Base-by-base conservation (phyloP, 1,284 basidiomycete genomes). In the Moniliophthora roreri region DNA sequence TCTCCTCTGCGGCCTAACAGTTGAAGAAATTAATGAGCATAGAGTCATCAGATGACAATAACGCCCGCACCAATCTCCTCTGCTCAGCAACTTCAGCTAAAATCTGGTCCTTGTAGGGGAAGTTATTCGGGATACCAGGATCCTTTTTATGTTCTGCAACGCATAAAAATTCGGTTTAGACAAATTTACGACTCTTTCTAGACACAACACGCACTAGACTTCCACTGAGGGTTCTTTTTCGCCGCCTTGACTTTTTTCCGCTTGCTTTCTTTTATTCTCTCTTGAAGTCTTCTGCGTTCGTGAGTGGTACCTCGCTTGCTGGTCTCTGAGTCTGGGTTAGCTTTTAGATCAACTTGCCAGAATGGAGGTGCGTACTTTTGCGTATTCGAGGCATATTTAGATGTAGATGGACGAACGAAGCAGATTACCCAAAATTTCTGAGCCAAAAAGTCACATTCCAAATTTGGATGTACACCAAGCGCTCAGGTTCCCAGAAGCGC, bases 101-200 rank as follows among this genome's bases (percentile, higher is more conserved):
- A 54, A 99, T 88, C 72, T 96, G 88, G 67, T 98, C 96, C 77
- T 98, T 99, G 82, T 90, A 97, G 3, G 95, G 96, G 75, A 95
- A 97, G 58, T 86, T 88, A 73, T 91, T 97, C n/a, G 96, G 96
- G 57, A 99, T 96, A 45, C 97, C 97, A 23, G 91, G 93, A 68
- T 99, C 96, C 69, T 80, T 93, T 71, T 78, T 84, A 68, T 80
- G 85, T 78, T 91, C 81, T 80, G 58, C 16, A 60, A 37, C 36
- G 23, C 23, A 40, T 18, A 28, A 35, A 52, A 36, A 54, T 51
- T 23, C 8, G 46, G n/a, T 36, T 41, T 24, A 62, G 52, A 42
- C 16, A 24, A 24, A 50, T 15, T 47, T 20, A 50, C 28, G 3
- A 3, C 20, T 49, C 10, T 36, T 11, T 28, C 1, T 37, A 34